Evolutionary conservation across 2,329 filamentous ascomycete species (phyloP).

Genomic region (Gaeumannomyces sp.): DNA sequence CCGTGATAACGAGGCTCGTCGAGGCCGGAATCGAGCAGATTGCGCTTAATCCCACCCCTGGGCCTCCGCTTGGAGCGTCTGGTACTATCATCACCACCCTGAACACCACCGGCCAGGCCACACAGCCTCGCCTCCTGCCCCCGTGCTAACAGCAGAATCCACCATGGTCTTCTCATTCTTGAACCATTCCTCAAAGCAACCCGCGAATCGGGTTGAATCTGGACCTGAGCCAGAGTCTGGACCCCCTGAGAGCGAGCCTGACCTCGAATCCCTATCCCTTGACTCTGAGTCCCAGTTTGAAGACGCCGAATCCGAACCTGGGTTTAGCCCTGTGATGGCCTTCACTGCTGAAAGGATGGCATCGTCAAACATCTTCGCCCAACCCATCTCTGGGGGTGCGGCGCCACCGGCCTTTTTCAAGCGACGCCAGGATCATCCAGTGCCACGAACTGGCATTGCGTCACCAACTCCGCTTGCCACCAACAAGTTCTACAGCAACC

Average conservation of each 20-base stretch:
- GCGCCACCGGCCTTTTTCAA: constrained; percentile 43
- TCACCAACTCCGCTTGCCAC: constrained; percentile 53
- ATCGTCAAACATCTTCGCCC: constrained; percentile 46
- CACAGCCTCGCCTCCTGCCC: neutral
- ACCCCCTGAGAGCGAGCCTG: neutral
- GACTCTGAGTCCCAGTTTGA: neutral
- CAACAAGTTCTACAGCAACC: constrained; percentile 78
- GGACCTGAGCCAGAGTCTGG: neutral
- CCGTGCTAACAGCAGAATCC: neutral
- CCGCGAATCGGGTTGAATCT: neutral
- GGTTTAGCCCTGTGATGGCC: neutral
- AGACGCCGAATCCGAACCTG: neutral
- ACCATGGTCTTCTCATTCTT: constrained; percentile 1
- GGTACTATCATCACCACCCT: constrained; percentile 5
- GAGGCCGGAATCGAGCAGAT: constrained; percentile 5
- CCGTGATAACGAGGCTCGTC: neutral
- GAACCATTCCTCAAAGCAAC: neutral
- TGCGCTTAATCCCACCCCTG: neutral
- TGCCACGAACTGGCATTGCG: constrained; percentile 44
- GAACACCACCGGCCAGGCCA: constrained; percentile 6
- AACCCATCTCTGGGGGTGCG: constrained; percentile 43
- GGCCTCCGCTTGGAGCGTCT: constrained; percentile 2
- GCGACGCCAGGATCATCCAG: constrained; percentile 50
- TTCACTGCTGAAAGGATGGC: constrained; percentile 10
- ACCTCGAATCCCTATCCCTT: too few species aligned